phyloP scores from a whole-genome alignment of 2,329 filamentous ascomycete genomes.

The Scopulariopsis brevicaulis region DNA sequence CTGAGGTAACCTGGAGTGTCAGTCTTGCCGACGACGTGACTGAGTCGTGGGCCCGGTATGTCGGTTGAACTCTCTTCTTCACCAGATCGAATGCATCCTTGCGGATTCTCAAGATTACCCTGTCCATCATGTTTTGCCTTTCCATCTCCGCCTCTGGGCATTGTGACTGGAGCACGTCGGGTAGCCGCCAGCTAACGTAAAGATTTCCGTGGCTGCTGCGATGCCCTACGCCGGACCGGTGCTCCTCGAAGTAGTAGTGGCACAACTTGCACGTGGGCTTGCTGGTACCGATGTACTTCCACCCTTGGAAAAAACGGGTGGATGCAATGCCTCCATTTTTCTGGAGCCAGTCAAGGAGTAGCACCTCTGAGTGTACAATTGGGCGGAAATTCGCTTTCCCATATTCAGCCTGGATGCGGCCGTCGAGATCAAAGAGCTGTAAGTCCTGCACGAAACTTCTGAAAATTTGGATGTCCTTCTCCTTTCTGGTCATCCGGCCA shows the following conservation, averaged over 20 bases:
- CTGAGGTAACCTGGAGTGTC: neutral
- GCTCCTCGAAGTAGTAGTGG: conserved; percentile 19
- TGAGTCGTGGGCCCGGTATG: neutral
- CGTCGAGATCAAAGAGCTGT: conserved; percentile 12
- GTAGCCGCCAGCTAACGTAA: conserved; percentile 24
- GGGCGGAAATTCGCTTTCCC: conserved; percentile 12
- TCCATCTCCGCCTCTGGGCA: conserved; percentile 3
- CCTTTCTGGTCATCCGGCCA: conserved; percentile 10
- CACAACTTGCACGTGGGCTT: conserved; percentile 28
- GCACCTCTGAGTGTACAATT: conserved; percentile 22
- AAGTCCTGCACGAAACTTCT: neutral
- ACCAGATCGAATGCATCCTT: neutral
- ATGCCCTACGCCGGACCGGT: conserved; percentile 14
- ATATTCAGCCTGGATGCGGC: conserved; percentile 10
- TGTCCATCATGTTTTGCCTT: conserved; percentile 12
- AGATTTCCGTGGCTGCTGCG: conserved; percentile 22
- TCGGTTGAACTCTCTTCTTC: neutral
- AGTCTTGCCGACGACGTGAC: neutral
- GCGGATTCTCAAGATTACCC: conserved; percentile 9
- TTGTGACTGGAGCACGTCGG: conserved; percentile 15
- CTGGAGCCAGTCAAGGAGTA: conserved; percentile 16
- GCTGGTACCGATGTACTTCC: conserved; percentile 25
- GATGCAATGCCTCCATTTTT: neutral
- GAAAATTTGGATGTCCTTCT: neutral
- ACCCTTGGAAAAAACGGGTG: conserved; percentile 16